phyloP scores from a whole-genome alignment of 805 yeast genomes.

The Cyberlindnera xylosilytica region DNA sequence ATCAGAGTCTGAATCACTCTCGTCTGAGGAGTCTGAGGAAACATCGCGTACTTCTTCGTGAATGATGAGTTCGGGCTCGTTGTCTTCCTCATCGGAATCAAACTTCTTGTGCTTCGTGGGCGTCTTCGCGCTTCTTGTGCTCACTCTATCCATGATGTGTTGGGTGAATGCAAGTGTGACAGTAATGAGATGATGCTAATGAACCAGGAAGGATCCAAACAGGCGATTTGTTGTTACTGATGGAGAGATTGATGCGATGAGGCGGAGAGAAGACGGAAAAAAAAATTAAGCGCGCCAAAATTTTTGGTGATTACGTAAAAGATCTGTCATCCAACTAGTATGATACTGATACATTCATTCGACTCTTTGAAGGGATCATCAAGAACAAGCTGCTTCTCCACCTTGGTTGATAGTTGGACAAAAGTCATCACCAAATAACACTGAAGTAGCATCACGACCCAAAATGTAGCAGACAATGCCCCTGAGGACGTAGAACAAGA shows the following conservation, averaged over 20 bases:
- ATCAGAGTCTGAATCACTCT: slow-evolving; percentile 28
- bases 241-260: slow-evolving; percentile 4
- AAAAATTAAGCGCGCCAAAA: background rate
- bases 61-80: slow-evolving; percentile 14
- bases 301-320: background rate
- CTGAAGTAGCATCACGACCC: slow-evolving; percentile 7
- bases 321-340: background rate
- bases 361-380: no score
- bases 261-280: slow-evolving; percentile 1
- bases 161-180: background rate
- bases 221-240: background rate
- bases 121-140: background rate
- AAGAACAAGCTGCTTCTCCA: background rate
- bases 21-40: slow-evolving; percentile 10
- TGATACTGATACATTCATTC: no score
- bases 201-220: background rate
- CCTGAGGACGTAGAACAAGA: slow-evolving; percentile 16
- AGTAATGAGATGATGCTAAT: background rate
- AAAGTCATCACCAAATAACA: slow-evolving; percentile 18
- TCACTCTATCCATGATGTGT: slow-evolving; percentile 2
- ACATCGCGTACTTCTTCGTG: slow-evolving; percentile 18
- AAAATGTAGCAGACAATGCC: slow-evolving; percentile 22
- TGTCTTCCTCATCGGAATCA: slow-evolving; percentile 23
- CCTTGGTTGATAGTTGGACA: slow-evolving; percentile 13
- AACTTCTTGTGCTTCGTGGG: slow-evolving; percentile 17